These are phyloP conservation scores for Venturiaceae sp. DNA, from an alignment of 2,329 filamentous ascomycete species.

Conservation along the genomic window DNA sequence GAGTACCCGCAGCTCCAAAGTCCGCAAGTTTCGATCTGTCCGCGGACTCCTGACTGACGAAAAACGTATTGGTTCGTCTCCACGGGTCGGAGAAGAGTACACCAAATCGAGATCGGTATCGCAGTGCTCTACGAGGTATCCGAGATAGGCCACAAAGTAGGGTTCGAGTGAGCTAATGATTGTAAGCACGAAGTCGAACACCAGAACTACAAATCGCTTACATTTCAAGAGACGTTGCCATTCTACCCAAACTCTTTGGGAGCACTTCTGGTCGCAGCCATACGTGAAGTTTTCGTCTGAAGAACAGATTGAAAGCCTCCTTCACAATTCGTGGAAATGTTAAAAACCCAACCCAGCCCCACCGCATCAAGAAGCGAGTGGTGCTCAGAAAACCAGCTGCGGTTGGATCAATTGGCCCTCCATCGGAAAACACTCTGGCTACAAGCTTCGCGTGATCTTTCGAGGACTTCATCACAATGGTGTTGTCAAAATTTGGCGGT, in stretches of 20 bases:
- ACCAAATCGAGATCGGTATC: conserved; percentile 39
- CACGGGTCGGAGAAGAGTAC: background rate
- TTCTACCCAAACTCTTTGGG: conserved; percentile 43
- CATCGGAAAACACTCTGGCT: conserved; percentile 48
- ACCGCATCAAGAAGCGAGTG: conserved; percentile 39
- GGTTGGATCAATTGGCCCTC: conserved; percentile 39
- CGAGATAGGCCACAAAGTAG: conserved; percentile 29
- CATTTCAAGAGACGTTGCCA: conserved; percentile 41
- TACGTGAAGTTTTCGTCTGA: conserved; percentile 47
- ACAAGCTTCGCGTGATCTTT: conserved; percentile 52
- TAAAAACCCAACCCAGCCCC: conserved; percentile 59
- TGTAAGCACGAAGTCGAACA: conserved; percentile 10
- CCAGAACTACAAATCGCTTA: conserved; percentile 7
- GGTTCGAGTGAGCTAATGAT: conserved; percentile 20
- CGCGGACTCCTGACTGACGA: background rate
- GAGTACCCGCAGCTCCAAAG: conserved; percentile 48
- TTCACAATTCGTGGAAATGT: conserved; percentile 57
- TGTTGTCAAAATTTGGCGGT: conserved; percentile 42
- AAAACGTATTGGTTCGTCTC: conserved; percentile 31
- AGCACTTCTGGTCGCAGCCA: conserved; percentile 57
- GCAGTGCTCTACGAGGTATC: conserved; percentile 37
- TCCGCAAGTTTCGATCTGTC: conserved; percentile 14
- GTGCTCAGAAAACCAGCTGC: conserved; percentile 34
- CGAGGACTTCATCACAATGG: conserved; percentile 51
- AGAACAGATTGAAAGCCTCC: conserved; percentile 50